Conservation (phyloP, 148 eudicot genomes). For the Tetragonia tetragonoides region DNA sequence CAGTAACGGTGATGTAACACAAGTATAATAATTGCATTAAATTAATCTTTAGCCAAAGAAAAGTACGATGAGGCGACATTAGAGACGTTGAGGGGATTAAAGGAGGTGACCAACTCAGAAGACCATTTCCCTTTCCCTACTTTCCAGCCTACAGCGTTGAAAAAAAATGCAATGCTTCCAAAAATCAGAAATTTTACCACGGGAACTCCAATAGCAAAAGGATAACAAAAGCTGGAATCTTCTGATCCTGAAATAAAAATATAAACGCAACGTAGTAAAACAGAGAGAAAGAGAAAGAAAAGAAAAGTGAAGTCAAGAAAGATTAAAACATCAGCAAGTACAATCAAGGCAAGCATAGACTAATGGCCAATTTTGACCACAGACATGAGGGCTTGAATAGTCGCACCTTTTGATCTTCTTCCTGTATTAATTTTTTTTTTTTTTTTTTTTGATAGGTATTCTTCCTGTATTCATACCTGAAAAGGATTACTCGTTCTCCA, state of each 20-base stretch:
- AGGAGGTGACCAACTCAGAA: constrained; percentile 32
- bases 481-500: constrained; percentile 4
- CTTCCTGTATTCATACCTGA: constrained; percentile 24
- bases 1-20: background rate
- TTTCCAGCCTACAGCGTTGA: constrained; percentile 32
- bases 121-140: constrained; percentile 22
- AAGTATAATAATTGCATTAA: background rate
- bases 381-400: background rate
- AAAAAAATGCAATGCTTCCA: constrained; percentile 14
- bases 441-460: too few species aligned
- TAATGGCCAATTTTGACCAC: constrained; percentile 21
- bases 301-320: background rate
- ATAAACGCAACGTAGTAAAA: background rate
- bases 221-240: background rate
- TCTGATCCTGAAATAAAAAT: background rate
- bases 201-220: background rate
- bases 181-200: constrained; percentile 8
- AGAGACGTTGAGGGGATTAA: constrained; percentile 19
- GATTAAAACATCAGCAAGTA: constrained; percentile 18
- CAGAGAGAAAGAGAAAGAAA: background rate
- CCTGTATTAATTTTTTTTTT: too few species aligned
- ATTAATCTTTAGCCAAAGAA: background rate
- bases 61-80: constrained; percentile 13
- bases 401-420: constrained; percentile 11
- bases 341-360: constrained; percentile 16